Base-by-base conservation (phyloP, 2,329 filamentous ascomycete species). In the Fusarium tjaetaba region DNA sequence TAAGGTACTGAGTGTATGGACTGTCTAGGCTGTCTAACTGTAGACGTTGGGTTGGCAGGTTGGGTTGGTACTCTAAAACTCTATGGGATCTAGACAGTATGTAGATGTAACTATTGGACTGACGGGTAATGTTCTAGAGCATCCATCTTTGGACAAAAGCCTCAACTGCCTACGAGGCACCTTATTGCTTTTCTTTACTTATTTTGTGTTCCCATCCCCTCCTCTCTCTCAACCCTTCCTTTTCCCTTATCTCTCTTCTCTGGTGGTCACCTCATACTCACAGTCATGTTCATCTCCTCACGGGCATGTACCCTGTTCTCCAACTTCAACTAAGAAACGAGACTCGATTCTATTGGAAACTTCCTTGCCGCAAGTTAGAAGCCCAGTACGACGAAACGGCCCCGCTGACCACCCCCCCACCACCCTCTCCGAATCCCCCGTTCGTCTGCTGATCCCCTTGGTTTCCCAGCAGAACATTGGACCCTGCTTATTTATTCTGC, bases 371-470 rank as follows among this genome's bases (percentile, higher is more conserved):
- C 61, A 32, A 63, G 20, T 56, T 56, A 65, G 32, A 49, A 45
- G 34, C 45, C 42, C 32, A 65, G 49, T 64, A 75, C 71, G 51
- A 68, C 67, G 64, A 69, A 69, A 69, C 71, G 65, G 68, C 75
- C 75, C 71, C 71, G 71, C 71, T 73, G 71, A 74, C 71, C 71
- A 75, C 72, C 62, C 66, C 68, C 70, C 73, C 72, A 70, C 71
- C 65, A 66, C 72, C 66, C 74, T 75, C 70, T 68, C 51, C 65
- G 43, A 51, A 20, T 67, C 67, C 72, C 41, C 67, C 72, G 62
- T 72, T 70, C 36, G 69, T 77, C 76, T 74, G 76, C 76, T 78
- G 76, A 78, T 78, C 71, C 65, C 45, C 59, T 72, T 51, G 61
- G 65, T 57, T 63, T 60, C 61, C 74, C 55, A 70, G 56, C 61